Percentiles rank a stretch among this genome's conserved stretches.
phyloP scores from a whole-genome alignment of 306 rosid species.

The Glycyrrhiza uralensis region DNA sequence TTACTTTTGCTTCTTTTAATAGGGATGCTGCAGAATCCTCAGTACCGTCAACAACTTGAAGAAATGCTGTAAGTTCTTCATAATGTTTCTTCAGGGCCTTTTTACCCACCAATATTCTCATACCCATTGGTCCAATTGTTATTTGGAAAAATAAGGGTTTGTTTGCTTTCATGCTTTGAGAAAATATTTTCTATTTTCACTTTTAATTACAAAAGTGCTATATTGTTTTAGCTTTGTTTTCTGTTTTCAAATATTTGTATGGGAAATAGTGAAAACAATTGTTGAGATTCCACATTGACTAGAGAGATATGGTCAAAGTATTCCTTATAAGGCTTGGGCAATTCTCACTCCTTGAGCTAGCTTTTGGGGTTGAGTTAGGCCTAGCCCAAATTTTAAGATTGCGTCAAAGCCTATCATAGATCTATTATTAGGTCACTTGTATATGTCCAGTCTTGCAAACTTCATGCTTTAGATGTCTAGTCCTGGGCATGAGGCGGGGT shows the following conservation, averaged over 20 bases:
- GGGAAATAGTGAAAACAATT: neutral
- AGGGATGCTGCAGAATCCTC: slow-evolving; percentile 98
- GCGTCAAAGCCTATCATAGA: no score
- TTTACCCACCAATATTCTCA: slow-evolving; percentile 2
- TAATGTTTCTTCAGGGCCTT: neutral
- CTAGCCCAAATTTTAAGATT: no score
- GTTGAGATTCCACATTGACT: no score
- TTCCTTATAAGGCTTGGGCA: no score
- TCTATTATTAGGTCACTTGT: no score
- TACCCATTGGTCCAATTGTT: neutral
- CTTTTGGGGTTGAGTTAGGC: no score
- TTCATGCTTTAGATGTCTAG: no score
- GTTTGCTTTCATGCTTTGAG: neutral
- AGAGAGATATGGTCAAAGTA: no score
- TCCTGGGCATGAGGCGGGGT: no score
- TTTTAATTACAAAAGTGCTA: neutral
- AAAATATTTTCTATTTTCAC: neutral
- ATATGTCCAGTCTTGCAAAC: no score
- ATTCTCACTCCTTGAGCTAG: no score
- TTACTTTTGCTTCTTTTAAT: slow-evolving; percentile 19
- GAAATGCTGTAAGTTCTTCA: slow-evolving; percentile 82
- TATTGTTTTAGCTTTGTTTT: neutral
- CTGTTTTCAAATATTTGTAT: neutral
- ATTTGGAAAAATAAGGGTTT: neutral
- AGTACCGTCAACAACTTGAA: slow-evolving; percentile 94